phyloP scores from a whole-genome alignment of 1,284 basidiomycete species.

The Chiua sp. region DNA sequence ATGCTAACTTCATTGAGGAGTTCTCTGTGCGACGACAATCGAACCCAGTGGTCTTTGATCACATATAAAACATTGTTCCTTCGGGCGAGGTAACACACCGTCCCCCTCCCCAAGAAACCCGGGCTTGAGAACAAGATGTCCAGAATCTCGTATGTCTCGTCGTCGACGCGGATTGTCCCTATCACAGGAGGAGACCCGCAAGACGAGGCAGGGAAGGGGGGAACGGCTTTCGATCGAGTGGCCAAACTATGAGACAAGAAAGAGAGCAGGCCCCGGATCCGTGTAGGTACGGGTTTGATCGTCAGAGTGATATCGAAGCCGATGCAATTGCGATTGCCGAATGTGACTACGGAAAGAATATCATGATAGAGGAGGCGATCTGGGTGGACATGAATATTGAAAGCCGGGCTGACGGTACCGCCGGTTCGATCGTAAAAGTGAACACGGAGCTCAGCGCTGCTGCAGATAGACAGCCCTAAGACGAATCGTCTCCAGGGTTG shows the following conservation, averaged over 20 bases:
- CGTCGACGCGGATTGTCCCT: background rate
- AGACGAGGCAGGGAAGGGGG: background rate
- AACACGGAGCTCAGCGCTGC: background rate
- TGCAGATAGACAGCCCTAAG: background rate
- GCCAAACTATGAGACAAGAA: no score
- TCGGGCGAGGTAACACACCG: slow-evolving; percentile 1
- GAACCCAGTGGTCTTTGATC: slow-evolving; percentile 4
- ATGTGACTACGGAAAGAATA: background rate
- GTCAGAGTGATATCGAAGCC: slow-evolving; percentile 1
- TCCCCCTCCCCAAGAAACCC: slow-evolving; percentile 2
- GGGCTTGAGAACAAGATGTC: slow-evolving; percentile 3
- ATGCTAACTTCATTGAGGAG: background rate
- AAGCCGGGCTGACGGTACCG: background rate
- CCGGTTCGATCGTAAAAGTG: slow-evolving; percentile 2
- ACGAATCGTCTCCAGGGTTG: no score
- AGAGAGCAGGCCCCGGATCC: no score
- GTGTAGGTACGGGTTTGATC: background rate
- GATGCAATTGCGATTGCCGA: background rate
- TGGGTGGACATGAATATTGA: slow-evolving; percentile 1
- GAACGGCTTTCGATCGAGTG: no score
- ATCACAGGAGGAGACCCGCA: background rate
- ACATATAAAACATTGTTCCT: background rate
- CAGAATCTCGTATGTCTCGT: background rate
- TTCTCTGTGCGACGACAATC: background rate
- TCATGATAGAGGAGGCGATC: background rate